phyloP scores from a whole-genome alignment of 345 rosid species.

The Angophora floribunda region DNA sequence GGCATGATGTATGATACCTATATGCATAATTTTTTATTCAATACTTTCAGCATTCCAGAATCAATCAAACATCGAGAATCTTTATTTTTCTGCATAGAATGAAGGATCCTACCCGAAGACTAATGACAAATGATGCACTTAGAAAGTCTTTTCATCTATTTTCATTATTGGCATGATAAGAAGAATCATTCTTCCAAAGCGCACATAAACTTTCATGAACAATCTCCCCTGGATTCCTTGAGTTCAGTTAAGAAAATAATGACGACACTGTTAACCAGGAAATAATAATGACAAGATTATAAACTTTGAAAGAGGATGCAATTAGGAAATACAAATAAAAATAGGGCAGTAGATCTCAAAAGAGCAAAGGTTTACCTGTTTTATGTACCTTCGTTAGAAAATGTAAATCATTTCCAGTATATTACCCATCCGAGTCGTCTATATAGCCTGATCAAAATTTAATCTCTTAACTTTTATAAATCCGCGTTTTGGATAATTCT shows the following conservation, averaged over 20 bases:
- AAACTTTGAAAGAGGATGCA: neutral
- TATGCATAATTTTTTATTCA: neutral
- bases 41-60: neutral
- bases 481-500: rapidly evolving
- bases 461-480: neutral
- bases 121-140: neutral
- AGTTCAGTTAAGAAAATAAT: neutral
- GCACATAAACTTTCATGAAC: neutral
- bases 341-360: neutral
- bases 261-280: neutral
- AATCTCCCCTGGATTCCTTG: neutral
- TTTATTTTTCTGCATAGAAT: neutral
- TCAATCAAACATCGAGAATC: neutral
- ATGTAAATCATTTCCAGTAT: neutral
- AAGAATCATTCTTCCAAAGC: neutral
- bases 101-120: neutral
- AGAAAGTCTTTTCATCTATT: neutral
- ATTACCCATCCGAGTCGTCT: neutral
- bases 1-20: neutral
- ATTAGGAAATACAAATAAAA: neutral
- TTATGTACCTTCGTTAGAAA: neutral
- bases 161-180: neutral
- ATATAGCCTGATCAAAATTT: too few relatives aligned
- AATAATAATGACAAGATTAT: neutral
- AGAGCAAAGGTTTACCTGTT: neutral